Evolutionary conservation across 225 moss, liverwort and hornwort genomes (phyloP), one percentile per base, ranked within the genome.

Genomic region (Rhytidiadelphus loreus): DNA sequence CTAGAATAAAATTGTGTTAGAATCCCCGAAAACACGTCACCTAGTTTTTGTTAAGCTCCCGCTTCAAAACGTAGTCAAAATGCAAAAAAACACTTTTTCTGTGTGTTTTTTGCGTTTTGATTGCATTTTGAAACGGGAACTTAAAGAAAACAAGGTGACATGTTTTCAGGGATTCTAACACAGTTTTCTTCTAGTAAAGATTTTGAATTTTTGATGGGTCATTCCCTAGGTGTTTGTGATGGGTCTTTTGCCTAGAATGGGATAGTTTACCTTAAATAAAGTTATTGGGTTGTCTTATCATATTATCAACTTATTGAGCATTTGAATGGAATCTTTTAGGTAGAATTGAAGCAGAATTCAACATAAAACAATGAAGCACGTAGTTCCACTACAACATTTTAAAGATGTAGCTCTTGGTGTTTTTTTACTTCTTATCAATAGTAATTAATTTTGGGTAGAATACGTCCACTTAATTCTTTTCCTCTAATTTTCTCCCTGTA

Each of bases 141-240:
- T n/a, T n/a, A n/a, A n/a, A n/a, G n/a, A n/a, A n/a, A n/a, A n/a
- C n/a, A n/a, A n/a, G n/a, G n/a, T n/a, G n/a, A n/a, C n/a, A n/a
- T n/a, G n/a, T n/a, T n/a, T n/a, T n/a, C n/a, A n/a, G n/a, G n/a
- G n/a, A n/a, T n/a, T n/a, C n/a, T n/a, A n/a, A n/a, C n/a, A n/a
- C n/a, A n/a, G n/a, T n/a, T n/a, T n/a, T n/a, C n/a, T n/a, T n/a
- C n/a, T n/a, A n/a, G n/a, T n/a, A n/a, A n/a, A n/a, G n/a, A n/a
- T n/a, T n/a, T n/a, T n/a, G n/a, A n/a, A n/a, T n/a, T n/a, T 55
- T 25, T n/a, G 16, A 77, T n/a, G 11, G 6, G 4, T 56, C 7
- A 10, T 77, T 56, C 1, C 4, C 1, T 77, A 10, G 3, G 3
- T 6, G 0, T 9, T 0, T 35, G 0, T 35, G 4, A 77, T 53